Base-by-base conservation (phyloP, 306 rosid genomes). In the Betula pendula region DNA sequence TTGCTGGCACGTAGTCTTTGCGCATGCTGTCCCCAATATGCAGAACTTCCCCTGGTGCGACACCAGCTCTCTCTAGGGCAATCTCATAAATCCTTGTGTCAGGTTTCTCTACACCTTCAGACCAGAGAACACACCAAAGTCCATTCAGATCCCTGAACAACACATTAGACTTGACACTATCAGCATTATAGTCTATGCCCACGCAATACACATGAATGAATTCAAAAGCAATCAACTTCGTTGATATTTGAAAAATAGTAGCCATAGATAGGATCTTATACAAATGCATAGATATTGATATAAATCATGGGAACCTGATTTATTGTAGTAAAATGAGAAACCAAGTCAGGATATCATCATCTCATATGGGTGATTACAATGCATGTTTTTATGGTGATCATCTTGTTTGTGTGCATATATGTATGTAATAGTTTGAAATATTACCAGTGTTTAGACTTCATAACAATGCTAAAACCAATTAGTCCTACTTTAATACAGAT, bases 21-120 rank as follows among this genome's bases (percentile, higher is more conserved):
- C 97, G 93, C 70, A 90, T 83, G 89, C 98, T 95, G 82, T 95
- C 98, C 56, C 98, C 97, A 2, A 95, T 90, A 50, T 95, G 97
- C 75, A 92, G 74, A 75, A 65, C 81, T 88, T 95, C 84, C 75
- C 89, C 87, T 0, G 91, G 93, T 25, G 82, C 79, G 69, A 92
- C 38, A 74, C 98, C 97, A 35, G 96, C 96, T 78, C 89, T 89
- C 83, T 85, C 88, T 10, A 95, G 95, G 1, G 94, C 97, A 74
- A 95, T 81, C 90, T 95, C 83, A 20, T 90, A 95, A 68, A 95
- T 89, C 72, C 82, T 90, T 0, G 96, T 92, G 78, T 90, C 81
- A 33, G 98, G 97, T 85, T 92, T 95, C 90, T 95, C 97, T 10
- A 95, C 79, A 5, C 98, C 98, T 77, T 88, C 0, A 95, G 83